phyloP scores from a whole-genome alignment of 1,284 basidiomycete species.

The Ustilago cynodontis region DNA sequence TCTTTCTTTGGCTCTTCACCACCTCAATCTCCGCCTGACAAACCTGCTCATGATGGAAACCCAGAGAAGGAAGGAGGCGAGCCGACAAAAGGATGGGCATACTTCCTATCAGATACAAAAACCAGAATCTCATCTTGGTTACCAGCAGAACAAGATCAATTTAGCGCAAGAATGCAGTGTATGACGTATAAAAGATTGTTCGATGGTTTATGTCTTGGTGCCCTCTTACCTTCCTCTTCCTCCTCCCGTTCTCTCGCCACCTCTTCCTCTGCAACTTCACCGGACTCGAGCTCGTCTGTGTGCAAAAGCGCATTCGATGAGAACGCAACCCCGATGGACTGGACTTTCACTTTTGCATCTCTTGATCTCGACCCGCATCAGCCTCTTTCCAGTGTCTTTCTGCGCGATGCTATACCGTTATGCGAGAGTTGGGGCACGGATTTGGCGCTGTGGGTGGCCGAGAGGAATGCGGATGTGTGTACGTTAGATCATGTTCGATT shows the following conservation, averaged over 20 bases:
- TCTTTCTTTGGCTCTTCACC: conserved; percentile 30
- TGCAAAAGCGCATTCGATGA: conserved; percentile 23
- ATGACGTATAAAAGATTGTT: conserved; percentile 66
- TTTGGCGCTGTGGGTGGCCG: conserved; percentile 12
- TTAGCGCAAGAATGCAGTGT: conserved; percentile 57
- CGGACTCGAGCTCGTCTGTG: not conserved
- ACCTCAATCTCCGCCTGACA: not conserved
- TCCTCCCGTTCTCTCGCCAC: not conserved
- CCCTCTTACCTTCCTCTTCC: conserved; percentile 7
- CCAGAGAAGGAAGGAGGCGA: not conserved
- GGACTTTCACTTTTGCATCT: conserved; percentile 13
- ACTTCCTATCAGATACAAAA: conserved; percentile 62
- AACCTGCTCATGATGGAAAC: not conserved
- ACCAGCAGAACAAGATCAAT: conserved; percentile 53
- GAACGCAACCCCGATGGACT: conserved; percentile 43
- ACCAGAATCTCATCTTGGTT: conserved; percentile 52
- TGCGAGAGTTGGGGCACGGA: conserved; percentile 43
- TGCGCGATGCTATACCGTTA: conserved; percentile 38
- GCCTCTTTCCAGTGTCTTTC: conserved; percentile 39
- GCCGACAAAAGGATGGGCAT: conserved; percentile 20
- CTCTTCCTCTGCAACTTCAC: not conserved
- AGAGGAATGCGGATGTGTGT: conserved; percentile 28
- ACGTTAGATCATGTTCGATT: conserved; percentile 35
- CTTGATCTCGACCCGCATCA: conserved; percentile 36
- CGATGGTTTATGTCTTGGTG: conserved; percentile 45